These are phyloP conservation scores for Sherardia arvensis DNA, from an alignment of 257 asterid genomes.

Conservation along the genomic window DNA sequence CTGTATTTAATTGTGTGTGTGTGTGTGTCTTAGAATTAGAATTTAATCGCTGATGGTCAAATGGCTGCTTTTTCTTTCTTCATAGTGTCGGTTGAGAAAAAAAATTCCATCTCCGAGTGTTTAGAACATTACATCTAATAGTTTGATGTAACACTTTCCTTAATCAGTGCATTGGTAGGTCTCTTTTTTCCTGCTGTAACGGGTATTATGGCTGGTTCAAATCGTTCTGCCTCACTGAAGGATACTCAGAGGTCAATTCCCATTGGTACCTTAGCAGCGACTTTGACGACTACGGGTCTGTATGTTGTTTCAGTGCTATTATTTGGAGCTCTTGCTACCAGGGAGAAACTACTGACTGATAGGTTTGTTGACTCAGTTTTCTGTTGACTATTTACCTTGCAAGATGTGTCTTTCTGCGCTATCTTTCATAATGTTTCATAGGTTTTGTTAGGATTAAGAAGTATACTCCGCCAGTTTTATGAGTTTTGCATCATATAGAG, in stretches of 20 bases:
- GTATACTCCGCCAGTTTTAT: neutral
- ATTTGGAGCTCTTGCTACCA: conserved; percentile 91
- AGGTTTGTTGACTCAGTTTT: conserved; percentile 36
- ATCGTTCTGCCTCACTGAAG: conserved; percentile 95
- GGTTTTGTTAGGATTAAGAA: too few relatives aligned
- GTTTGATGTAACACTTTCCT: conserved; percentile 32
- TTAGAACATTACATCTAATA: neutral
- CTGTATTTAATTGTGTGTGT: neutral
- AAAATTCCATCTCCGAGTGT: neutral
- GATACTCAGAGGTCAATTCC: conserved; percentile 99
- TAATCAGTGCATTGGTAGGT: conserved; percentile 92
- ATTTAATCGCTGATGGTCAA: neutral
- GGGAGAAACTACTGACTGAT: conserved; percentile 96
- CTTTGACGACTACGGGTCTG: conserved; percentile 64
- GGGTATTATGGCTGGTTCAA: conserved; percentile 99
- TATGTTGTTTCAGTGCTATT: conserved; percentile 69
- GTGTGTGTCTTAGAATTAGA: too few relatives aligned
- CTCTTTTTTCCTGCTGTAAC: conserved; percentile 99
- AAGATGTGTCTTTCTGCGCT: neutral
- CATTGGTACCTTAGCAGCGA: conserved; percentile 90
- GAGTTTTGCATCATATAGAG: neutral
- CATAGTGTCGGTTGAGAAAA: neutral
- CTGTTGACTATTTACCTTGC: neutral
- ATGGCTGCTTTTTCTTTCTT: neutral
- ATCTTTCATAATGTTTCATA: neutral